A percentile compares a stretch with the other conserved stretches of the same genome.
phyloP scores from a whole-genome alignment of 352 stramenopile species.

The Globisporangium rhizosaccharum region DNA sequence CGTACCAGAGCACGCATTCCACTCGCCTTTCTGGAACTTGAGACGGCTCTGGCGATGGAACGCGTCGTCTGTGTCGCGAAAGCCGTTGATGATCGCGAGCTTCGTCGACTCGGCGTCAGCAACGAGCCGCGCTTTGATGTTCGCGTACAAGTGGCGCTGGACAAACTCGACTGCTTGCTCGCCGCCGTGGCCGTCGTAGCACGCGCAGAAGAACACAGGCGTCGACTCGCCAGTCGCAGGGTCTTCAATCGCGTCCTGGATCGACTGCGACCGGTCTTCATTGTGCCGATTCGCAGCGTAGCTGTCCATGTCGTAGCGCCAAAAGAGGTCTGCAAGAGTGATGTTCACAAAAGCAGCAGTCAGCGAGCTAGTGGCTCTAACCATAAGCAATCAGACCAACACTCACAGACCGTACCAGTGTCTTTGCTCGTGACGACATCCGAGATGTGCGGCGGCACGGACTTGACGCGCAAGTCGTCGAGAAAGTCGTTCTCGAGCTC shows the following conservation, averaged over 20 bases:
- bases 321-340: slow-evolving; percentile 29
- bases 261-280: slow-evolving; percentile 56
- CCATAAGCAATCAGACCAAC: not conserved
- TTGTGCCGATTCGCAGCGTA: slow-evolving; percentile 63
- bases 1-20: slow-evolving; percentile 40
- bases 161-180: slow-evolving; percentile 64
- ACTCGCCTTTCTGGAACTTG: slow-evolving; percentile 48
- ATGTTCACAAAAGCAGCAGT: not conserved
- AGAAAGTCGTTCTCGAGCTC: slow-evolving; percentile 30
- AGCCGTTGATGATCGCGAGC: slow-evolving; percentile 49
- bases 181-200: slow-evolving; percentile 64
- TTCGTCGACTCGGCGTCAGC: slow-evolving; percentile 23
- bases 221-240: slow-evolving; percentile 15
- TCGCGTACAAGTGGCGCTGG: slow-evolving; percentile 53
- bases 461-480: slow-evolving; percentile 41
- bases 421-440: slow-evolving; percentile 40
- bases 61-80: slow-evolving; percentile 55
- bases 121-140: slow-evolving; percentile 38
- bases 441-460: slow-evolving; percentile 44
- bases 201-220: slow-evolving; percentile 60
- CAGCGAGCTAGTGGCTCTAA: not conserved
- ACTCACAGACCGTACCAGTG: slow-evolving; percentile 8
- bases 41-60: slow-evolving; percentile 47
- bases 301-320: slow-evolving; percentile 66
- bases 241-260: slow-evolving; percentile 31